Conservation (phyloP, 2,329 filamentous ascomycete species). For the Pseudocercospora eumusae region DNA sequence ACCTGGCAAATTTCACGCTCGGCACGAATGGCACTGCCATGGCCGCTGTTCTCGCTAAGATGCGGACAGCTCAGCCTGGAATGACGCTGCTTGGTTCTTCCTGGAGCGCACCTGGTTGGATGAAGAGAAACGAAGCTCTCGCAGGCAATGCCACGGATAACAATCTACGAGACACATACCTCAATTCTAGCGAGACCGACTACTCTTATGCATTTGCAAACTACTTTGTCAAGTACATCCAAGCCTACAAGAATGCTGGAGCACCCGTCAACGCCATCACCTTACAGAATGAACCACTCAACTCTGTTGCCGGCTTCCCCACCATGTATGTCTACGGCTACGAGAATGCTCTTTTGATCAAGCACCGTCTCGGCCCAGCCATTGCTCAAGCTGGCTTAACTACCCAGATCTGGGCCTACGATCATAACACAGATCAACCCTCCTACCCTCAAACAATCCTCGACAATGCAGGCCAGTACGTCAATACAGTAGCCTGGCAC, state of each 20-base stretch:
- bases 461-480: constrained; percentile 20
- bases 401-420: constrained; percentile 28
- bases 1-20: constrained; percentile 24
- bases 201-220: constrained; percentile 25
- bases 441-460: constrained; percentile 26
- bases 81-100: constrained; percentile 26
- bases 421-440: constrained; percentile 27
- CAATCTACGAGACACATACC: constrained; percentile 26
- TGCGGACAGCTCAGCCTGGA: constrained; percentile 18
- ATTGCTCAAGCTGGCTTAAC: constrained; percentile 20
- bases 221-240: constrained; percentile 30
- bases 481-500: constrained; percentile 29
- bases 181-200: constrained; percentile 20
- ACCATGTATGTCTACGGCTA: constrained; percentile 29
- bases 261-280: constrained; percentile 27
- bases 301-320: constrained; percentile 19
- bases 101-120: constrained; percentile 30
- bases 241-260: constrained; percentile 24
- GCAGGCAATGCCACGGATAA: constrained; percentile 22
- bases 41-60: constrained; percentile 22
- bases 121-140: constrained; percentile 25
- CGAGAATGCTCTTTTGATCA: constrained; percentile 22
- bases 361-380: constrained; percentile 26
- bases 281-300: constrained; percentile 26
- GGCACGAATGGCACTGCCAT: constrained; percentile 26